Conservation (phyloP, 257 asterid genomes). For the Perilla frutescens region DNA sequence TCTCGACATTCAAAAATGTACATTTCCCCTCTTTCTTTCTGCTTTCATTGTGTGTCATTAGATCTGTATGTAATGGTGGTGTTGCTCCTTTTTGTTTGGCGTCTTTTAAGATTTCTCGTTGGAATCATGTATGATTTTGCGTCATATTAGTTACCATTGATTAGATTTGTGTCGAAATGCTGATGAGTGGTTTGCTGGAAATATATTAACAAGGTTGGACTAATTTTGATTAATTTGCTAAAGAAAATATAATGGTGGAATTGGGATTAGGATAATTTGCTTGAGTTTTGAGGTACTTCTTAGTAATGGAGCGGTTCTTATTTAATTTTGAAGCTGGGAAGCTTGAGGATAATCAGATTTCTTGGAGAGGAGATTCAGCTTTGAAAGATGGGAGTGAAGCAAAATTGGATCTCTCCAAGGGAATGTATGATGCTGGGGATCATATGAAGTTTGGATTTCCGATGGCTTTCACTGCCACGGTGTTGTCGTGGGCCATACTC, state of each 20-base stretch:
- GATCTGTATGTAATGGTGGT: conserved; percentile 30
- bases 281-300: conserved; percentile 16
- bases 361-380: conserved; percentile 94
- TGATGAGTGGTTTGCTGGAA: not conserved
- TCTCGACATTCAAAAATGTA: conserved; percentile 88
- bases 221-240: not conserved
- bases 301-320: conserved; percentile 25
- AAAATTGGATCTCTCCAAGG: conserved; percentile 85
- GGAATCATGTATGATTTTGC: not conserved
- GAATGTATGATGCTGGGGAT: conserved; percentile 98
- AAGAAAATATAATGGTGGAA: too few relatives aligned
- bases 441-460: conserved; percentile 95
- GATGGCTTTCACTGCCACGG: conserved; percentile 94
- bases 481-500: conserved; percentile 89
- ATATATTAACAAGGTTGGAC: not conserved
- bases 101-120: conserved; percentile 1
- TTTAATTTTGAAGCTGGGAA: conserved; percentile 75
- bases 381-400: conserved; percentile 76
- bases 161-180: conserved; percentile 20
- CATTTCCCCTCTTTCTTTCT: not conserved
- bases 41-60: conserved; percentile 12
- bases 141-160: not conserved
- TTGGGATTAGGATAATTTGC: not conserved
- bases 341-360: conserved; percentile 60
- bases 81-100: not conserved